Evolutionary conservation across 371 early-diverging fungal species (phyloP), one percentile per base, ranked within the genome.

Genomic region (Choanephora cucurbitarum): DNA sequence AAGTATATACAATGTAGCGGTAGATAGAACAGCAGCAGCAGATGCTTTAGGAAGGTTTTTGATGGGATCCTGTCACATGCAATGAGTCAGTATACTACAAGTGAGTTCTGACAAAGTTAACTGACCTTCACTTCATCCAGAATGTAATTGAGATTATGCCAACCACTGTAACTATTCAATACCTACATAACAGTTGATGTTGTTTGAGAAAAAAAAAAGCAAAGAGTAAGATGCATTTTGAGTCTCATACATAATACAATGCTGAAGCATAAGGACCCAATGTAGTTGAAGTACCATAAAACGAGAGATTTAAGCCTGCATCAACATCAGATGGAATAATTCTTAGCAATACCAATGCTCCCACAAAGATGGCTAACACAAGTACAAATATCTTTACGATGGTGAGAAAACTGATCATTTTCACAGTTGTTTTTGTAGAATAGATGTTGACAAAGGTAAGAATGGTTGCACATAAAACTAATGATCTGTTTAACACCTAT

Each of bases 21-120:
- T 69, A 11, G 53, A 46, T 0, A 64, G 46, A 5, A 77, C 28
- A 11, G 77, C 67, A 17, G 66, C 60, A 32, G 65, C 64, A 10
- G 69, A 62, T 41, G 69, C 62, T 46, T 69, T 70, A 5, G 77
- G 77, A 10, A 77, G 46, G 42, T 62, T 77, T 22, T 49, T 58
- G 17, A 77, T 69, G 5, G 77, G 77, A 49, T 73, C 67, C 75
- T 75, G n/a, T n/a, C n/a, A n/a, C n/a, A n/a, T n/a, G n/a, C n/a
- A n/a, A n/a, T n/a, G n/a, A n/a, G n/a, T n/a, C n/a, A n/a, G n/a
- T n/a, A n/a, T n/a, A n/a, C n/a, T n/a, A n/a, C n/a, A n/a, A n/a
- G n/a, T n/a, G n/a, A n/a, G n/a, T n/a, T n/a, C n/a, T n/a, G n/a
- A n/a, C n/a, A n/a, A n/a, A n/a, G n/a, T n/a, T 45, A 18, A 32